These are phyloP conservation scores for Metarhizium sp. DNA, from an alignment of 2,329 filamentous ascomycete species.

Conservation along the genomic window DNA sequence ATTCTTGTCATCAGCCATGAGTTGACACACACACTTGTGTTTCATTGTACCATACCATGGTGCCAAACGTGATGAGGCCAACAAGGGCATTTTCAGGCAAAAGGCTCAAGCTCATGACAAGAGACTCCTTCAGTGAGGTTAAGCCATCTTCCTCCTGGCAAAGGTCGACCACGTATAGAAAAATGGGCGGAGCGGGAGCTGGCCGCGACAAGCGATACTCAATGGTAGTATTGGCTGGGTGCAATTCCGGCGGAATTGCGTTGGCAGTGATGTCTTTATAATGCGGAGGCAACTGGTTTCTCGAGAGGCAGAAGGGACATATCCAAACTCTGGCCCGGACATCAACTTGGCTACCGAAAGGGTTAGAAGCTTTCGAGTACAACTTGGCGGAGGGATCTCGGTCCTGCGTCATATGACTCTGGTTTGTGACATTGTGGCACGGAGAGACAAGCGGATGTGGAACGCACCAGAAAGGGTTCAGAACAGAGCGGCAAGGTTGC, in stretches of 20 bases:
- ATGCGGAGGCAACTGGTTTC: conserved; percentile 73
- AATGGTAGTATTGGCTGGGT: conserved; percentile 78
- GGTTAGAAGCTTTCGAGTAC: conserved; percentile 14
- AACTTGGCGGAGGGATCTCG: neutral
- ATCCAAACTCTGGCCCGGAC: conserved; percentile 79
- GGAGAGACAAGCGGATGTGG: neutral
- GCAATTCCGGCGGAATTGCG: conserved; percentile 74
- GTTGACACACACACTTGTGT: neutral
- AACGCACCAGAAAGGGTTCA: conserved; percentile 91
- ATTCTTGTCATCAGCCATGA: neutral
- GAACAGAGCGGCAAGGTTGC: conserved; percentile 84
- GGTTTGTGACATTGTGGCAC: neutral
- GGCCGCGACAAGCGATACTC: conserved; percentile 75
- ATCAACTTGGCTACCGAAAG: conserved; percentile 59
- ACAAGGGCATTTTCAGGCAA: conserved; percentile 75
- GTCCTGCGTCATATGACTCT: neutral
- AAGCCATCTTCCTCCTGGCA: conserved; percentile 84
- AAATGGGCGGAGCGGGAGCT: conserved; percentile 78
- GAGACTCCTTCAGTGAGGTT: conserved; percentile 72
- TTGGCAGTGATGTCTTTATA: conserved; percentile 86
- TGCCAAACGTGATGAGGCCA: conserved; percentile 79
- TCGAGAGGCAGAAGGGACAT: conserved; percentile 77
- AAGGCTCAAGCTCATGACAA: conserved; percentile 77
- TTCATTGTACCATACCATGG: conserved; percentile 55
- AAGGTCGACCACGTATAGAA: conserved; percentile 79